Evolutionary conservation across 495 filamentous ascomycete species (phyloP).

Genomic region (Rostrohypoxylon terebratum): DNA sequence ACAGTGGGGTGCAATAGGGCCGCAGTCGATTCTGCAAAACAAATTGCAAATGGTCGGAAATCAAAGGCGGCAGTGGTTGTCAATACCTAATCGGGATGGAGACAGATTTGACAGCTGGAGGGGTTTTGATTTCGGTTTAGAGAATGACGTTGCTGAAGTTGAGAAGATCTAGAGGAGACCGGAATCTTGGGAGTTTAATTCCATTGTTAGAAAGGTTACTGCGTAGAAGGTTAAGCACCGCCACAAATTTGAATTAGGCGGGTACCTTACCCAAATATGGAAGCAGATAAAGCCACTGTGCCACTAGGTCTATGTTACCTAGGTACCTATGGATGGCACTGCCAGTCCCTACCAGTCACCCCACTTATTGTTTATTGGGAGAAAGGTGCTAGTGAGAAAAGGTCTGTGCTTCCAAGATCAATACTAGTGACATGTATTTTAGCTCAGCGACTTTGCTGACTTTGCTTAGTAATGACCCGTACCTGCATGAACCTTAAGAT

Average conservation of each 20-base stretch:
- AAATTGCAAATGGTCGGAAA: background rate
- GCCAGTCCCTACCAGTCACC: background rate
- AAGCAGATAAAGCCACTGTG: background rate
- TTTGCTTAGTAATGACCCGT: background rate
- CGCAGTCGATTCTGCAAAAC: background rate
- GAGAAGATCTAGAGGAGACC: constrained; percentile 41
- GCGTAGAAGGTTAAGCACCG: constrained; percentile 32
- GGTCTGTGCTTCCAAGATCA: background rate
- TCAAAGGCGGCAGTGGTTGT: background rate
- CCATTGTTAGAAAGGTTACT: constrained; percentile 42
- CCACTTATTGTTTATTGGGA: background rate
- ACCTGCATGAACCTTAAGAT: background rate
- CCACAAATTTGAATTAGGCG: constrained; percentile 27
- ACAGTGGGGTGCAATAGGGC: constrained; percentile 5
- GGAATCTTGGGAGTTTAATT: constrained; percentile 36
- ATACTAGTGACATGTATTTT: too few species aligned
- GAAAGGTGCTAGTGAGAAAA: too few species aligned
- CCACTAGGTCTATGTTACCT: background rate
- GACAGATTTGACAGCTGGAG: background rate
- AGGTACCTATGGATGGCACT: too few species aligned
- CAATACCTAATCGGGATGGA: background rate
- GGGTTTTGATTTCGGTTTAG: constrained; percentile 28
- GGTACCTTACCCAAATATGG: constrained; percentile 3
- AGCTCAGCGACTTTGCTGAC: background rate
- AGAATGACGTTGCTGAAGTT: constrained; percentile 45